Evolutionary conservation across 2,329 filamentous ascomycete species (phyloP).

Genomic region (Ceratocystis harringtonii): DNA sequence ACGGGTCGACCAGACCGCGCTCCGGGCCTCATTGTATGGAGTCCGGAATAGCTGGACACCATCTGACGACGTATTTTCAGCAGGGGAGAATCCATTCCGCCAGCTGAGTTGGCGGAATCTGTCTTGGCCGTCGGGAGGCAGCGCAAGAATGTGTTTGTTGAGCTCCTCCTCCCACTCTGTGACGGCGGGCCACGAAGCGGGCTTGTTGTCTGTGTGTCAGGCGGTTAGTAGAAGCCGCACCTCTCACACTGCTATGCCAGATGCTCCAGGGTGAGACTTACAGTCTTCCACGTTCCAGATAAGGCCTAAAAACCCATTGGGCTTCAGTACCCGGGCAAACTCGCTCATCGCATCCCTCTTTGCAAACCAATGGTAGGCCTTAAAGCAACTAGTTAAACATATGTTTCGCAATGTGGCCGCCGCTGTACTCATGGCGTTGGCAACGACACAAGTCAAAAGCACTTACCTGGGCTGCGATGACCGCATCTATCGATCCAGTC

Average conservation of each 20-base stretch:
- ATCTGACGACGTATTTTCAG: constrained; percentile 28
- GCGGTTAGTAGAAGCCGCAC: not conserved
- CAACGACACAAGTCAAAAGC: not conserved
- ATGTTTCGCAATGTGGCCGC: not conserved
- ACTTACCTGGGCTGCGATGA: constrained; percentile 53
- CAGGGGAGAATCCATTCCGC: constrained; percentile 48
- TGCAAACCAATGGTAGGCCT: constrained; percentile 43
- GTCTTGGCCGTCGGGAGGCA: constrained; percentile 40
- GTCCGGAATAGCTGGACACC: constrained; percentile 38
- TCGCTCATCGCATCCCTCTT: constrained; percentile 39
- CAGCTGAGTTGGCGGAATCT: constrained; percentile 52
- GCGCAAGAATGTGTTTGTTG: constrained; percentile 41
- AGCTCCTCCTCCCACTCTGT: constrained; percentile 48
- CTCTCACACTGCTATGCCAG: not conserved
- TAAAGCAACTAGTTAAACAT: constrained; percentile 12
- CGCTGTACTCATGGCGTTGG: not conserved
- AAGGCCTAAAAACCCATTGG: constrained; percentile 44
- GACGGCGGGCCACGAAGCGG: constrained; percentile 37
- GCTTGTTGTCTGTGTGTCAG: constrained; percentile 45
- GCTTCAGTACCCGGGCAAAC: constrained; percentile 50
- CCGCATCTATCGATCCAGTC: constrained; percentile 46
- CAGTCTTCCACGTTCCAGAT: constrained; percentile 66
- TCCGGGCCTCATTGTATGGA: constrained; percentile 43
- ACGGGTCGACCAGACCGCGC: constrained; percentile 42
- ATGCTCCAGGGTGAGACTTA: constrained; percentile 25